Percentiles rank a stretch among this genome's conserved stretches.
Evolutionary conservation across 106 monocot species (phyloP).

Genomic region (Amphibolis antarctica): DNA sequence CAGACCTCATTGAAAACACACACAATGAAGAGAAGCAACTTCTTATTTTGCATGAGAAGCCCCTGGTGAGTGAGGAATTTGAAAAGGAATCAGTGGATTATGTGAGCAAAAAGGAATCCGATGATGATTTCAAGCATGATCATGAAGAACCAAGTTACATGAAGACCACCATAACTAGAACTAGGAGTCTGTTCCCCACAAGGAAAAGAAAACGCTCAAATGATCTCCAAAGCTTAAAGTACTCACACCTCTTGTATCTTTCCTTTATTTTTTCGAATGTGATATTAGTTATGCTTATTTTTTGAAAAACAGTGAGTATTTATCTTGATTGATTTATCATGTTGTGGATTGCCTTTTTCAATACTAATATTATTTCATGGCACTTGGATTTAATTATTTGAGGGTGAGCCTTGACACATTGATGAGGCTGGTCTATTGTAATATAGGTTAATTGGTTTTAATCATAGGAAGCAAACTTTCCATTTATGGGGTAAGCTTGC

Average conservation of each 20-base stretch:
- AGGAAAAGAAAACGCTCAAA: slow-evolving; percentile 16
- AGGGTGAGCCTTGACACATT: too few species aligned
- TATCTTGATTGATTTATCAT: too few species aligned
- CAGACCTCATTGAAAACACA: slow-evolving; percentile 3
- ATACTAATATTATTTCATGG: too few species aligned
- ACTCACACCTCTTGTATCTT: slow-evolving; percentile 1
- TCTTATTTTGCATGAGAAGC: slow-evolving; percentile 4
- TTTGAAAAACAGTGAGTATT: too few species aligned
- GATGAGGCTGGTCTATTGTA: too few species aligned
- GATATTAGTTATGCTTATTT: neutral
- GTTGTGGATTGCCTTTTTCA: too few species aligned
- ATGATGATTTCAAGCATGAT: slow-evolving; percentile 6
- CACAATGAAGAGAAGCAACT: slow-evolving; percentile 13
- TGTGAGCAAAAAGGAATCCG: slow-evolving; percentile 19
- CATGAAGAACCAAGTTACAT: slow-evolving; percentile 3
- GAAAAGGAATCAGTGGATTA: slow-evolving; percentile 17
- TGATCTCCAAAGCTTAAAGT: slow-evolving; percentile 11
- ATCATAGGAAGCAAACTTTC: too few species aligned
- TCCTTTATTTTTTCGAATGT: neutral
- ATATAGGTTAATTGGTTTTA: too few species aligned
- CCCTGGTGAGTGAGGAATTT: slow-evolving; percentile 11
- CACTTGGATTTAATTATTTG: too few species aligned
- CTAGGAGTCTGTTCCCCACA: slow-evolving; percentile 10
- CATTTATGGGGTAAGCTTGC: too few species aligned
- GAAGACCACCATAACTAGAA: neutral